These are phyloP conservation scores for Fusarium sp. DNA, from an alignment of 2,329 filamentous ascomycete genomes.

Conservation along the genomic window DNA sequence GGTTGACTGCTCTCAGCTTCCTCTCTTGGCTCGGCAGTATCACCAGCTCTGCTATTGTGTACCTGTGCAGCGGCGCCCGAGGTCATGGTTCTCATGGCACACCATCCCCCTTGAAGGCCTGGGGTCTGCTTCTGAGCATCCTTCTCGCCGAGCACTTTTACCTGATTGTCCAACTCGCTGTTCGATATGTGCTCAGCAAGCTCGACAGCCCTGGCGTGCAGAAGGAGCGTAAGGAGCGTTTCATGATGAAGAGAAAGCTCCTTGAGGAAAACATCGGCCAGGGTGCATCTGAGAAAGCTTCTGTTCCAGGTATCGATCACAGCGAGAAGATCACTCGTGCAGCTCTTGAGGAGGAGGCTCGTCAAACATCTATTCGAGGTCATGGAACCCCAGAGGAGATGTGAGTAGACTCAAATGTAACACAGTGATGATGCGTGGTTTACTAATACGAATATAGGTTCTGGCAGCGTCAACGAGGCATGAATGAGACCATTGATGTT, in stretches of 20 bases:
- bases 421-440: neutral
- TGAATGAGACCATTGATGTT: conserved; percentile 68
- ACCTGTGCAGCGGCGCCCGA: conserved; percentile 81
- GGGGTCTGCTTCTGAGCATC: conserved; percentile 84
- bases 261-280: conserved; percentile 78
- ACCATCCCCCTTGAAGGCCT: conserved; percentile 78
- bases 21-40: conserved; percentile 94
- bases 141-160: conserved; percentile 92
- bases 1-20: conserved; percentile 86
- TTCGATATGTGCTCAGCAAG: conserved; percentile 80
- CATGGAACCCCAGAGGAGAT: conserved; percentile 64
- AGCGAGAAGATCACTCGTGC: conserved; percentile 74
- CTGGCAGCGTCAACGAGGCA: conserved; percentile 71
- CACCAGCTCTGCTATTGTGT: conserved; percentile 88
- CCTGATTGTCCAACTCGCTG: conserved; percentile 78
- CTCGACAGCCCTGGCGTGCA: conserved; percentile 88
- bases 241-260: conserved; percentile 81
- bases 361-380: conserved; percentile 62
- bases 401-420: conserved; percentile 51
- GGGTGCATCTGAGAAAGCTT: conserved; percentile 63
- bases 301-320: conserved; percentile 60
- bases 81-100: conserved; percentile 71
- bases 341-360: conserved; percentile 73
- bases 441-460: conserved; percentile 59
- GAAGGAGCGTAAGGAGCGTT: conserved; percentile 85